A percentile compares a stretch with the other conserved stretches of the same genome.
These are phyloP conservation scores for Xylaria scruposa DNA, from an alignment of 495 filamentous ascomycete species.

Conservation along the genomic window DNA sequence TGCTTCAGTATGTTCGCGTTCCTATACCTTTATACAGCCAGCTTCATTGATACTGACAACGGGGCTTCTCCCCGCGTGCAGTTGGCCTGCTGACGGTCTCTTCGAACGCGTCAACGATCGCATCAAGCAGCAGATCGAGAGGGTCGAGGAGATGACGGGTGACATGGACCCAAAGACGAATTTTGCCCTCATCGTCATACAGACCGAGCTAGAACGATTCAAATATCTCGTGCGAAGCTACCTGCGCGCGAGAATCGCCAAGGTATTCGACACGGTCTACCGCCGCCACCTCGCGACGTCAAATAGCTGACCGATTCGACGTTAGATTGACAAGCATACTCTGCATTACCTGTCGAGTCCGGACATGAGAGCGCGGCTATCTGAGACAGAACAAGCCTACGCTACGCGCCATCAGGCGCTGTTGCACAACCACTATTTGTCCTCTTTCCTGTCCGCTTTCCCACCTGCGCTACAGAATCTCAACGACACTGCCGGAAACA, in stretches of 20 bases:
- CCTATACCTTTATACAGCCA: neutral
- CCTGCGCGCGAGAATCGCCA: conserved; percentile 82
- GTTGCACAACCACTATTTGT: conserved; percentile 79
- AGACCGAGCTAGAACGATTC: conserved; percentile 93
- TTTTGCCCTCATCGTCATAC: conserved; percentile 90
- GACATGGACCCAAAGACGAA: conserved; percentile 86
- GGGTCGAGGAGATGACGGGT: conserved; percentile 77
- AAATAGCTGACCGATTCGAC: conserved; percentile 17
- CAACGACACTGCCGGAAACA: conserved; percentile 87
- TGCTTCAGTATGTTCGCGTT: conserved; percentile 56
- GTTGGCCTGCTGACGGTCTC: conserved; percentile 57
- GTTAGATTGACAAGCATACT: conserved; percentile 71
- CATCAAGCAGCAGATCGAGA: conserved; percentile 71
- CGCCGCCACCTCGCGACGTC: conserved; percentile 7
- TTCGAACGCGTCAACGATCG: conserved; percentile 78
- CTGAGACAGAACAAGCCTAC: conserved; percentile 75
- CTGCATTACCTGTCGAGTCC: conserved; percentile 65
- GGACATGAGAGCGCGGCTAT: conserved; percentile 61
- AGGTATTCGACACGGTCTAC: conserved; percentile 52
- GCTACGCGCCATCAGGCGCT: conserved; percentile 81
- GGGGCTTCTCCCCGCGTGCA: conserved; percentile 29
- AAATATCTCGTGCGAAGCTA: conserved; percentile 90
- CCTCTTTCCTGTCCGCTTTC: conserved; percentile 82
- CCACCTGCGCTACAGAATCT: conserved; percentile 76
- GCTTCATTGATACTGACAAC: neutral